Base-by-base conservation (phyloP, 2,329 filamentous ascomycete genomes). In the Diplocarpon rosae region DNA sequence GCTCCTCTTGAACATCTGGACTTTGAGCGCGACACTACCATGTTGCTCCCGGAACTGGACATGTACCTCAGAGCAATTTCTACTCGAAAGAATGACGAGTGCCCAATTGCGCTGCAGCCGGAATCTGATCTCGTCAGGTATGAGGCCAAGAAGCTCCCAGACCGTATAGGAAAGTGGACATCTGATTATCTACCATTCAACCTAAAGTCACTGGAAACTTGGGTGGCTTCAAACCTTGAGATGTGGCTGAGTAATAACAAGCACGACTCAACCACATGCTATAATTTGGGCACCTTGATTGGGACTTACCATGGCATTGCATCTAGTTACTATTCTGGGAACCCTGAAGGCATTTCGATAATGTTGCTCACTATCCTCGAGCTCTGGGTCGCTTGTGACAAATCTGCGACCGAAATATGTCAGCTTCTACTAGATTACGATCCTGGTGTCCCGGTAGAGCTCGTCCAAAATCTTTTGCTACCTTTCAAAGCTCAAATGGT, bases 371-470 rank as follows among this genome's bases (percentile, higher is more conserved):
- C 69, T 0, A 56, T 72, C 0, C 49, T 76, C 2, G 75, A 80
- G 42, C 57, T 81, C 0, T 82, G 76, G 78, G 56, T 75, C 9
- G 71, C 70, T 0, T 68, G 69, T 34, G 76, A 81, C 48, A 68
- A 62, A 37, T 61, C 65, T 1, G 69, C 70, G 1, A 58, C 64
- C 16, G 11, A 49, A 0, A 39, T 58, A 0, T 62, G 65, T 15
- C 58, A 64, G 0, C 47, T 73, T 9, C 55, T 80, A 0, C 1
- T 2, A 0, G 57, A 72, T 0, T 80, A 74, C 47, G 56, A 65
- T 10, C 64, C 69, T 0, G 66, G 66, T 2, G 55, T 80, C 0
- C 63, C 66, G 0, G 10, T 40, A 0, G 37, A 53, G 0, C 43
- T 71, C 0, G 61, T 72, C 1, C 57, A 69, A 20, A 65, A 58